Conservation (phyloP, 441 rosid genomes). For the Aquilaria agallochum region DNA sequence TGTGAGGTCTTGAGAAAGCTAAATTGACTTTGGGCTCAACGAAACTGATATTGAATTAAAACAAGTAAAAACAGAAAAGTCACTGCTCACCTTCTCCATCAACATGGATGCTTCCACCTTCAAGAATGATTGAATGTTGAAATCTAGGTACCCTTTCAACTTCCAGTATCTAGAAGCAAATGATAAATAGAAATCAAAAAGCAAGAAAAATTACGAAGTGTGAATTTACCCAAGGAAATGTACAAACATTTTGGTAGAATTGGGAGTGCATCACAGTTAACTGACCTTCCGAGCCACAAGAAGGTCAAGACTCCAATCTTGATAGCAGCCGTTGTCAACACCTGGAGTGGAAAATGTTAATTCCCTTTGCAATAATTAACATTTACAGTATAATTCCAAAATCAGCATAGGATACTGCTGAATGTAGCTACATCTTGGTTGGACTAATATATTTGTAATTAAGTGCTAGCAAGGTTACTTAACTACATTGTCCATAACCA, state of each 20-base stretch:
- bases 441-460: too few relatives aligned
- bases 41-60: slow-evolving; percentile 3
- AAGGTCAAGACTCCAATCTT: slow-evolving; percentile 89
- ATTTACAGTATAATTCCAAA: neutral
- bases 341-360: slow-evolving; percentile 36
- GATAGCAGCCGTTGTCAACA: slow-evolving; percentile 79
- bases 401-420: too few relatives aligned
- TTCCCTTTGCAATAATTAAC: slow-evolving; percentile 4
- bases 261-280: neutral
- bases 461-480: too few relatives aligned
- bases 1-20: too few relatives aligned
- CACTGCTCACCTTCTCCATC: slow-evolving; percentile 76
- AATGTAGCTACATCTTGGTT: too few relatives aligned
- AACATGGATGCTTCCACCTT: slow-evolving; percentile 99
- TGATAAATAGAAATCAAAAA: slow-evolving; percentile 13
- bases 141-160: slow-evolving; percentile 72
- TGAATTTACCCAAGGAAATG: slow-evolving; percentile 6
- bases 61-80: neutral
- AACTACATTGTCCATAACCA: too few relatives aligned
- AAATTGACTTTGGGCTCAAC: neutral
- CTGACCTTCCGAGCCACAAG: slow-evolving; percentile 74
- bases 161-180: slow-evolving; percentile 55
- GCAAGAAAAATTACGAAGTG: neutral
- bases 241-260: slow-evolving; percentile 7
- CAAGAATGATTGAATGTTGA: slow-evolving; percentile 69